These are phyloP conservation scores for Auriscalpium microsporum DNA, from an alignment of 768 basidiomycete genomes.

Conservation along the genomic window DNA sequence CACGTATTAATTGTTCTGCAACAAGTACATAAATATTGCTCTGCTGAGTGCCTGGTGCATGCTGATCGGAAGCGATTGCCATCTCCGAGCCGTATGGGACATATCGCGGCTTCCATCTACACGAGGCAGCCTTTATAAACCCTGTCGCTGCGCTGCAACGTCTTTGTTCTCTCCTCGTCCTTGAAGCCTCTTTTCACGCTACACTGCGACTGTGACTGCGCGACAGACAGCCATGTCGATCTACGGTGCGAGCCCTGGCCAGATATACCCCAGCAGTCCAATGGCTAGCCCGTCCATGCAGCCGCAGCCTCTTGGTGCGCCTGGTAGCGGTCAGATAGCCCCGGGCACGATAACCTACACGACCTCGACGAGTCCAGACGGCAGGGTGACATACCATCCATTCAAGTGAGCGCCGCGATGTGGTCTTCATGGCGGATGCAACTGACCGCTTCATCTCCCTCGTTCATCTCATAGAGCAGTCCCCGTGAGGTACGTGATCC, in stretches of 20 bases:
- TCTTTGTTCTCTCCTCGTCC: not conserved
- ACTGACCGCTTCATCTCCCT: slow-evolving; percentile 9
- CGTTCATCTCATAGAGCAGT: slow-evolving; percentile 47
- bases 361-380: slow-evolving; percentile 53
- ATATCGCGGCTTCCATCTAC: too few species aligned
- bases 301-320: slow-evolving; percentile 9
- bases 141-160: not conserved
- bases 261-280: slow-evolving; percentile 11
- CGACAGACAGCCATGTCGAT: slow-evolving; percentile 5
- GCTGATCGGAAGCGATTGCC: not conserved
- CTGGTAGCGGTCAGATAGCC: slow-evolving; percentile 37
- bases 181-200: not conserved
- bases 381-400: slow-evolving; percentile 55
- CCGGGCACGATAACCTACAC: slow-evolving; percentile 72
- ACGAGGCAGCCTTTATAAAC: not conserved
- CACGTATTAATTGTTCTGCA: not conserved
- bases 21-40: slow-evolving; percentile 6
- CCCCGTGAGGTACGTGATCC: slow-evolving; percentile 50
- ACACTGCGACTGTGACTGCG: not conserved
- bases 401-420: slow-evolving; percentile 44
- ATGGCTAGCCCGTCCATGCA: slow-evolving; percentile 1
- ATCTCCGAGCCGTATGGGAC: not conserved
- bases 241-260: slow-evolving; percentile 10
- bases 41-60: not conserved
- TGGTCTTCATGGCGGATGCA: slow-evolving; percentile 4